Conservation (phyloP, 805 yeast species). For the Yarrowia keelungensis region DNA sequence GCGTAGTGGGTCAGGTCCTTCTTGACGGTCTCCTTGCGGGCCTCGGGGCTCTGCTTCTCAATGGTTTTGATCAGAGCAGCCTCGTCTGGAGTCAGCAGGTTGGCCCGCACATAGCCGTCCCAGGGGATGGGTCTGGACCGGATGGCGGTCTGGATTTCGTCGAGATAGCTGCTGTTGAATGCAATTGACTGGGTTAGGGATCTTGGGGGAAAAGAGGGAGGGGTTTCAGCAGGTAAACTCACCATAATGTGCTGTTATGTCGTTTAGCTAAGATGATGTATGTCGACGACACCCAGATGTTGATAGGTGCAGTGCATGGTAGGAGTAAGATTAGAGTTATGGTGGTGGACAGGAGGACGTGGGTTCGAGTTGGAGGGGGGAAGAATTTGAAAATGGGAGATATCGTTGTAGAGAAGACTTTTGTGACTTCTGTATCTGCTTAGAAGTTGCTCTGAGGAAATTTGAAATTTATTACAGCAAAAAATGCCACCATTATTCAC, state of each 20-base stretch:
- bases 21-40: conserved; percentile 47
- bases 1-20: conserved; percentile 60
- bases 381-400: not conserved
- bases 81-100: conserved; percentile 68
- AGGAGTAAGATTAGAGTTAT: conserved; percentile 19
- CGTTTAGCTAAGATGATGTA: not conserved
- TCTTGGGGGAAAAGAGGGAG: no score
- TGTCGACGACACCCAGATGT: conserved; percentile 33
- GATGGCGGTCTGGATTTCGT: conserved; percentile 58
- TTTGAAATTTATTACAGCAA: no score
- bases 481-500: no score
- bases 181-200: conserved; percentile 38
- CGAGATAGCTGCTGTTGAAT: conserved; percentile 46
- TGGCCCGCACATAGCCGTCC: conserved; percentile 86
- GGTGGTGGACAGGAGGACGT: not conserved
- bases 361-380: conserved; percentile 5
- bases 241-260: conserved; percentile 19
- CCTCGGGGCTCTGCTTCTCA: conserved; percentile 54
- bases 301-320: conserved; percentile 6
- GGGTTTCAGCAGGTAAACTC: not conserved
- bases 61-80: conserved; percentile 65
- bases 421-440: no score
- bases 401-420: no score
- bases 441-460: no score
- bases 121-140: conserved; percentile 86